Evolutionary conservation across 2,329 filamentous ascomycete genomes (phyloP), one percentile per base, ranked within the genome.

Genomic region (Myotisia sp.): DNA sequence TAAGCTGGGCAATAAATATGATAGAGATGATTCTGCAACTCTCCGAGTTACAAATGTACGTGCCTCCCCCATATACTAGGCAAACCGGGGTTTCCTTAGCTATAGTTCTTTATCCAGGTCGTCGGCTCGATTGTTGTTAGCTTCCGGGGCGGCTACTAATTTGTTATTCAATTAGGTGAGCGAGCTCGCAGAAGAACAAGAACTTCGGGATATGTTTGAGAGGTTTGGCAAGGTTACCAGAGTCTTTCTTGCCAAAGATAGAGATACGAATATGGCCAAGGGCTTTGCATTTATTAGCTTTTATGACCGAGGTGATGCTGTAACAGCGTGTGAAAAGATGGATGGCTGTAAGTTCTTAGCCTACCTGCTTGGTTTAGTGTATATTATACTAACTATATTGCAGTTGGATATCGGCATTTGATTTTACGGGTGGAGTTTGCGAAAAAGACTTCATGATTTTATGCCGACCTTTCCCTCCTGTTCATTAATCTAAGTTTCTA

Each of bases 221-320:
- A 76, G 90, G 48, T 94, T 90, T 59, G 90, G 90, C 54, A 82
- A 86, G 48, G 90, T 98, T 55, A 95, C 87, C 37, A 77, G 90
- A 60, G 90, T 98, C 33, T 98, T 98, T 71, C 64, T 98, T 52
- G 90, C 90, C 51, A 95, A 94, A 71, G 90, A 98, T 66, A 71
- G 90, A 56, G 90, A 98, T 52, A 98, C 90, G 26, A 83, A 85
- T 41, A 68, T 87, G 58, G 90, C 90, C 49, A 98, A 98, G 75
- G 90, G 90, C 43, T 98, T 98, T 59, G 92, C 92, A 17, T 98
- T 98, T 60, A 92, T 98, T 69, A 92, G 83, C 61, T 98, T 90
- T 55, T 82, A 79, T 40, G 90, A 98, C 59, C 71, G 90, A 48
- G 62, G 69, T 47, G 90, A 98, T 60, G 90, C 90, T 47, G 81